Base-by-base conservation (phyloP, 108 stramenopile species). In the Nannochloropsis salina region DNA sequence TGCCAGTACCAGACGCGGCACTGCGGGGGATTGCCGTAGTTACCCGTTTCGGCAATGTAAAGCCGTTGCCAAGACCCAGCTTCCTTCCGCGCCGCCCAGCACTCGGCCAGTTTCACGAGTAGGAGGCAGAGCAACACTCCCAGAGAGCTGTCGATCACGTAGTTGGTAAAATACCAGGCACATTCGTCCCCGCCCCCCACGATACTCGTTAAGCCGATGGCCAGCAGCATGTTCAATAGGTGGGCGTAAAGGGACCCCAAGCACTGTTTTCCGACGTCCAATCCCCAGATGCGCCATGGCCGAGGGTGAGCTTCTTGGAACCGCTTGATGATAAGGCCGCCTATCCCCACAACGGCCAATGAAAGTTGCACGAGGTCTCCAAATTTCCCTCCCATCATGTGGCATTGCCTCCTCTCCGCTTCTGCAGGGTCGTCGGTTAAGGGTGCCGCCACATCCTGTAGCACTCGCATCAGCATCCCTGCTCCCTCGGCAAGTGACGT, bases 321-420 rank as follows among this genome's bases (percentile, higher is more conserved):
- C 20, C 61, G 61, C 61, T 74, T 74, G 61, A 74, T 74, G n/a
- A 74, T n/a, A 1, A 74, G n/a, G 20, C 61, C 61, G 61, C 61
- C 61, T n/a, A 74, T 74, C 61, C 61, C 61, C 61, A 74, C 61
- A 0, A 74, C 61, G 61, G 61, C 61, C 61, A 74, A 74, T 15
- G 20, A n/a, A 3, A 74, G 61, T n/a, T 74, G 61, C 61, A 74
- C 61, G 20, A 74, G 61, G 61, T 74, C 61, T 15, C 61, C 61
- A 74, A 74, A 74, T n/a, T 74, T 74, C n/a, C 61, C 61, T 74
- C 61, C 61, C 61, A 74, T 74, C 61, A 74, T 74, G 15, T 74
- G 15, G 61, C 61, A 74, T 6, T 74, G 61, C 61, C n/a, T 15
- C 61, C n/a, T 74, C 20, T n/a, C 61, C 3, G 15, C 61, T 15